Conservation (phyloP, 495 filamentous ascomycete species). For the Podospora sp. region DNA sequence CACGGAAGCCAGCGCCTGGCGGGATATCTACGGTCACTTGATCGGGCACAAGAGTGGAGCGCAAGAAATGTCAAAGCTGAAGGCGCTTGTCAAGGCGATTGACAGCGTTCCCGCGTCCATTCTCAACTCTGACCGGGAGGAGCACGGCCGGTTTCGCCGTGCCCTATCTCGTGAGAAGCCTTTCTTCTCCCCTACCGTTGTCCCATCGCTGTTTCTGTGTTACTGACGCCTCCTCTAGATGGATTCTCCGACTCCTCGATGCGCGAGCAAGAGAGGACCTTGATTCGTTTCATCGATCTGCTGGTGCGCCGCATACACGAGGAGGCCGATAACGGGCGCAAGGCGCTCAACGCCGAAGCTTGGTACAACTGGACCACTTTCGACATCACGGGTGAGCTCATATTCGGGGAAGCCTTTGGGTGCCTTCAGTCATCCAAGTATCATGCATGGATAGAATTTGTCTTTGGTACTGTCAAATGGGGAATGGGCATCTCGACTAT, state of each 20-base stretch:
- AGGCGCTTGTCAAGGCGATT: slow-evolving; percentile 26
- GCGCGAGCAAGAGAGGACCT: slow-evolving; percentile 40
- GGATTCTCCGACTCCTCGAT: slow-evolving; percentile 53
- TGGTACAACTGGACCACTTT: slow-evolving; percentile 61
- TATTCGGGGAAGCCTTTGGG: slow-evolving; percentile 57
- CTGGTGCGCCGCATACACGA: slow-evolving; percentile 40
- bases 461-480: slow-evolving; percentile 33
- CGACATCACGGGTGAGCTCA: slow-evolving; percentile 59
- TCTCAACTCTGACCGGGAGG: slow-evolving; percentile 27
- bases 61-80: slow-evolving; percentile 40
- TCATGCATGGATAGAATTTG: slow-evolving; percentile 39
- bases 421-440: slow-evolving; percentile 41
- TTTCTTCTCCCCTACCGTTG: not conserved
- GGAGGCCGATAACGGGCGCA: slow-evolving; percentile 18
- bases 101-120: slow-evolving; percentile 23
- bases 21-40: slow-evolving; percentile 58
- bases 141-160: slow-evolving; percentile 47
- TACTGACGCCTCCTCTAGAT: slow-evolving; percentile 18
- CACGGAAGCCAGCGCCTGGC: slow-evolving; percentile 53
- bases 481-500: slow-evolving; percentile 33
- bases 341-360: slow-evolving; percentile 36
- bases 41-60: slow-evolving; percentile 36
- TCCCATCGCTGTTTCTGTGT: not conserved
- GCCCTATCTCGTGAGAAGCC: slow-evolving; percentile 38
- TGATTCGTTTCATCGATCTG: slow-evolving; percentile 39